Conservation (phyloP, 148 eudicot species). For the Camellia sinensis region DNA sequence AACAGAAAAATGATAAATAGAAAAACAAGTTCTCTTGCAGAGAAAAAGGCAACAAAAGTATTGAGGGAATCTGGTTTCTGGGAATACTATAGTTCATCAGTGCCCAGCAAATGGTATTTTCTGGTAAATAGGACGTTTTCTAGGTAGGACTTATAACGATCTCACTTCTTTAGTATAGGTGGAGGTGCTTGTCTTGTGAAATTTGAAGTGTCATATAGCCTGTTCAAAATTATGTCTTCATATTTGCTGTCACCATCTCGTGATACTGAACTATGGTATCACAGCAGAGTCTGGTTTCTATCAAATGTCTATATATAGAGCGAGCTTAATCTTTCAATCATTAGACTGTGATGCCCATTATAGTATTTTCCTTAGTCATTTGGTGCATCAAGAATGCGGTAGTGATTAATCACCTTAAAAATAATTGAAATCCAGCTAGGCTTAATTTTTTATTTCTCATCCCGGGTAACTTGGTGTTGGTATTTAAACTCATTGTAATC, state of each 20-base stretch:
- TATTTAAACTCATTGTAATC: not conserved
- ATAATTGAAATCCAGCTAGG: not conserved
- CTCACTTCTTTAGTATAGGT: not conserved
- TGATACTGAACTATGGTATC: not conserved
- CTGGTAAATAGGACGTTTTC: not conserved
- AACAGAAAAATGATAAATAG: not conserved
- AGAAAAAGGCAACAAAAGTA: not conserved
- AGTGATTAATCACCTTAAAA: not conserved
- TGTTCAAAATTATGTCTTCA: not conserved
- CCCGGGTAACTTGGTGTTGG: not conserved
- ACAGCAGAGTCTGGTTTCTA: not conserved
- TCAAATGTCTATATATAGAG: not conserved
- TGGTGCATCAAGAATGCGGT: not conserved
- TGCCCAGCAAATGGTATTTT: not conserved
- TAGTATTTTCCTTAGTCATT: not conserved
- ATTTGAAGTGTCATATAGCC: not conserved
- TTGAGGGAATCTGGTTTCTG: not conserved
- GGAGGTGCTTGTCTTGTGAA: not conserved
- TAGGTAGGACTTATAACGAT: too few species aligned
- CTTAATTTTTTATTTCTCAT: not conserved
- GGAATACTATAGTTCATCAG: not conserved
- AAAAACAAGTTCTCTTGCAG: too few species aligned
- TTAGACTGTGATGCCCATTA: not conserved
- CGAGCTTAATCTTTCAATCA: not conserved
- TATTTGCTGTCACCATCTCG: not conserved